Evolutionary conservation across 257 asterid species (phyloP).

Genomic region (Plantago major): DNA sequence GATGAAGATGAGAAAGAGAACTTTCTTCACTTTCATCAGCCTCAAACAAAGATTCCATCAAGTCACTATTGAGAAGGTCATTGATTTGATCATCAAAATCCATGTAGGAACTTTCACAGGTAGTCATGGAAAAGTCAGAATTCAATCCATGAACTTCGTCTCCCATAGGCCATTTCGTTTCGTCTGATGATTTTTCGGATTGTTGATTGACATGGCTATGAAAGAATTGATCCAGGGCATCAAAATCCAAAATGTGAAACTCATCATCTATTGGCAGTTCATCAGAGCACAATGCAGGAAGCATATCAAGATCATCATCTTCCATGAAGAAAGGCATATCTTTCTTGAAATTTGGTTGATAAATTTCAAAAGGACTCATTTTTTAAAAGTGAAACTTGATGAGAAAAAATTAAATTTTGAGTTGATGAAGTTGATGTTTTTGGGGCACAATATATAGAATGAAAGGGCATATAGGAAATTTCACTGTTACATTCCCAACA

Average conservation of each 20-base stretch:
- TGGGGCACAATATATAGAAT: background rate
- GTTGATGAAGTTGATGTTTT: background rate
- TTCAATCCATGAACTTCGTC: background rate
- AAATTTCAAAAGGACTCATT: constrained; percentile 4
- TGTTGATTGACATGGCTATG: no score
- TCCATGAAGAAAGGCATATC: background rate
- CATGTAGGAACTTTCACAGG: background rate
- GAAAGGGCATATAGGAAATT: constrained; percentile 1
- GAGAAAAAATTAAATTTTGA: background rate
- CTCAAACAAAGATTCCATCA: background rate
- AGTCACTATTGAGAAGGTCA: constrained; percentile 12
- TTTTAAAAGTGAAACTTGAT: background rate
- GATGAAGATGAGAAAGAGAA: background rate
- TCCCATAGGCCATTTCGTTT: background rate
- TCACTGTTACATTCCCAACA: background rate
- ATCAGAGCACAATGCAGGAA: constrained; percentile 4
- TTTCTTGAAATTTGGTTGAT: background rate
- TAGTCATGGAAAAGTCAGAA: background rate
- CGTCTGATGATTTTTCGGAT: background rate
- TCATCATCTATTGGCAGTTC: constrained; percentile 3
- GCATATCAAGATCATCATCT: background rate
- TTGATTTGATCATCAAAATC: constrained; percentile 17
- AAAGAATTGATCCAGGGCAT: background rate
- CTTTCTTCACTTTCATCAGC: background rate
- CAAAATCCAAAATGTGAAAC: constrained; percentile 2